Evolutionary conservation across 768 basidiomycete species (phyloP).

Genomic region (Auricularia heimuer): DNA sequence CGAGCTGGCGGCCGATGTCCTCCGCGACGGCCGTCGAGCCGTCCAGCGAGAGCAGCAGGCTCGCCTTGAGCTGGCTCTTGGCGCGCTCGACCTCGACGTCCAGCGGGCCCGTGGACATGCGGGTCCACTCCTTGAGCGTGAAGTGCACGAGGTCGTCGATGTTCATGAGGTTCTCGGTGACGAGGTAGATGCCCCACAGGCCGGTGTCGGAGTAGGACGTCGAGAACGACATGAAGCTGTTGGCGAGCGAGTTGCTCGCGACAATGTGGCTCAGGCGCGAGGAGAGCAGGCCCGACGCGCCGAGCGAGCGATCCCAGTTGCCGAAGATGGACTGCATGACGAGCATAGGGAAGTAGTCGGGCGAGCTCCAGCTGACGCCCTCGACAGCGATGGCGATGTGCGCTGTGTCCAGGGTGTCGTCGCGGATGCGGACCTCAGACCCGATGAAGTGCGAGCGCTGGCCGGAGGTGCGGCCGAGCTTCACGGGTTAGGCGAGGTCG

Average conservation of each 20-base stretch:
- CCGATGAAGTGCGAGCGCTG: slow-evolving; percentile 79
- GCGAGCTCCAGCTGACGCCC: slow-evolving; percentile 94
- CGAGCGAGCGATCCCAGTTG: slow-evolving; percentile 98
- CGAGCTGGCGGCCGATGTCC: slow-evolving; percentile 95
- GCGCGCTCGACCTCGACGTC: slow-evolving; percentile 88
- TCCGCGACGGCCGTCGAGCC: slow-evolving; percentile 96
- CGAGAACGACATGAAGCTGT: slow-evolving; percentile 99
- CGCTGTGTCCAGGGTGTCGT: slow-evolving; percentile 81
- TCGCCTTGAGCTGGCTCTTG: slow-evolving; percentile 97
- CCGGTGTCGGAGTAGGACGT: slow-evolving; percentile 98
- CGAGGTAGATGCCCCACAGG: slow-evolving; percentile 97
- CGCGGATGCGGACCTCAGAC: slow-evolving; percentile 89
- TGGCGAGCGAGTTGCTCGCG: slow-evolving; percentile 90
- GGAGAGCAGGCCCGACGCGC: slow-evolving; percentile 79
- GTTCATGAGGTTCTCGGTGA: slow-evolving; percentile 89
- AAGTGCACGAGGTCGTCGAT: slow-evolving; percentile 91
- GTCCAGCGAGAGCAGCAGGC: slow-evolving; percentile 78
- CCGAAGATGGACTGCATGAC: slow-evolving; percentile 97
- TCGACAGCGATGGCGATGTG: slow-evolving; percentile 96
- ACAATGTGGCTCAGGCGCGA: slow-evolving; percentile 88
- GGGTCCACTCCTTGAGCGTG: slow-evolving; percentile 89
- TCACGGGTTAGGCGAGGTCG: slow-evolving; percentile 76
- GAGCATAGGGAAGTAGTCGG: slow-evolving; percentile 99
- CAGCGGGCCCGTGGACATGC: slow-evolving; percentile 84
- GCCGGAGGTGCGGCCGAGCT: slow-evolving; percentile 72